Base-by-base conservation (phyloP, 768 basidiomycete genomes). In the Pisolithus marmoratus region DNA sequence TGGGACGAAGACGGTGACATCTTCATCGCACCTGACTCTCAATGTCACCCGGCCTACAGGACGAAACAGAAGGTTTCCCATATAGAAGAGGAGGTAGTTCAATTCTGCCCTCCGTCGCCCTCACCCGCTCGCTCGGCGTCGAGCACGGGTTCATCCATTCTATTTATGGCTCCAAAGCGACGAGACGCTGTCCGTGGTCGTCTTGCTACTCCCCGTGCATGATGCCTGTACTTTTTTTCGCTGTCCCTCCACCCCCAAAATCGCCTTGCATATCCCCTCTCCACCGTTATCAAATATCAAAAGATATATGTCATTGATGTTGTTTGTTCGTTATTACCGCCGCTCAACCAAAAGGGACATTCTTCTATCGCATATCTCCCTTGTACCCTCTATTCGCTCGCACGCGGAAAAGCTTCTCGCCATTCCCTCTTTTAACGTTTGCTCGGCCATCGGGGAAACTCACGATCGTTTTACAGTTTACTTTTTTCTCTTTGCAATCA, bases 141-240 rank as follows among this genome's bases (percentile, higher is more conserved):
- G 20, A 62, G 62, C 46, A 55, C 66, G 0, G 54, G 34, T 24
- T 68, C 66, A 5, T 68, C 66, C 5, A 51, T 68, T 2, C 68
- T 68, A 27, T 49, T 68, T 50, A 69, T 68, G 58, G 63, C 62
- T 0, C 58, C 63, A 26, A 68, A 58, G 41, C 58, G 55, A 31
- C 27, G 52, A 46, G 55, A 52, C 27, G 50, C 41, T 22, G 8
- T 43, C 8, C 42, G 61, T 51, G 63, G 61, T 17, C 59, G 58
- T 46, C 60, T 48, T 26, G 37, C 49, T 4, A 45, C 49, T 26
- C 53, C 58, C 50, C 51, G 38, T 3, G 43, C 51, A 54, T 69
- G 22, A 63, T n/a, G 37, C 38, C 17, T n/a, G 20, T 47, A 26
- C 9, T 50, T 34, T 36, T 19, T 27, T 48, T 52, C 20, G 23